A percentile compares a stretch with the other conserved stretches of the same genome.
These are phyloP conservation scores for Isatis tinctoria DNA, from an alignment of 345 rosid genomes.

Conservation along the genomic window DNA sequence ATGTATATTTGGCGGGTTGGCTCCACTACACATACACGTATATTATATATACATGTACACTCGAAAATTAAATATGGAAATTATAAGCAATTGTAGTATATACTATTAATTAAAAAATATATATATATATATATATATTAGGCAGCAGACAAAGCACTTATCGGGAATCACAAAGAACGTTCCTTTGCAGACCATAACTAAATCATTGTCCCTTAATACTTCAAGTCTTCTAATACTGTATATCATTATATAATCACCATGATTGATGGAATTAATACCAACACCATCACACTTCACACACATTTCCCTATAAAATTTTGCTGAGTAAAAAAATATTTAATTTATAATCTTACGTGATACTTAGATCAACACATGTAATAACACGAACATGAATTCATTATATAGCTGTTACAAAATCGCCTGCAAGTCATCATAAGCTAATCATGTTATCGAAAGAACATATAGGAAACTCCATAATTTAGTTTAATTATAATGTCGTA, in stretches of 20 bases:
- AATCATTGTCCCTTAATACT: constrained; percentile 26
- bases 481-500: too few species aligned
- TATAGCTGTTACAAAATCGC: not conserved
- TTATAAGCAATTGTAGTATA: not conserved
- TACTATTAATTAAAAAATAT: not conserved
- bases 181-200: constrained; percentile 25
- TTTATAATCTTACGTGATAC: not conserved
- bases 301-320: not conserved
- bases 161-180: constrained; percentile 21
- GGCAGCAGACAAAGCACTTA: not conserved
- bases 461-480: too few species aligned
- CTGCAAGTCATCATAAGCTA: not conserved
- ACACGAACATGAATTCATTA: not conserved
- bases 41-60: not conserved
- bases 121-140: too few species aligned
- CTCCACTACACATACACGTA: constrained; percentile 17
- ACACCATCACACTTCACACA: not conserved
- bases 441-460: not conserved
- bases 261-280: not conserved
- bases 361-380: not conserved
- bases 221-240: not conserved
- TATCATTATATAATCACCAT: constrained; percentile 2
- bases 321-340: not conserved
- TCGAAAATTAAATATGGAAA: not conserved
- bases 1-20: constrained; percentile 1